These are phyloP conservation scores for Taphrina confusa DNA, from an alignment of 1,139 yeast genomes.

Conservation along the genomic window DNA sequence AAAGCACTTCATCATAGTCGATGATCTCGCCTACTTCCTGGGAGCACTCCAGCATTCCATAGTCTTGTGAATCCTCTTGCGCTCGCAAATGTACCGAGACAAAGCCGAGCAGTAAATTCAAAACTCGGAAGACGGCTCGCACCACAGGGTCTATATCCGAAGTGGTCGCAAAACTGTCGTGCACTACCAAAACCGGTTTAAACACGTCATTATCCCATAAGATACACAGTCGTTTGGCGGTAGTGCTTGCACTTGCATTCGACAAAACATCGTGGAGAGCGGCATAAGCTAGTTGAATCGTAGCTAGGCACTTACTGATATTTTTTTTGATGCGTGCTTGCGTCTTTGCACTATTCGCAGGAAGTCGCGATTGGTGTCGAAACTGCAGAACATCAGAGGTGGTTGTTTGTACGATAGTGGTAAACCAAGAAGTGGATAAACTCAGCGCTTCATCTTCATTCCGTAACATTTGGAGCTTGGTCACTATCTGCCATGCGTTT, in stretches of 20 bases:
- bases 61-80: slow-evolving; percentile 17
- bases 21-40: background rate
- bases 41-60: slow-evolving; percentile 3
- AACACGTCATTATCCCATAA: slow-evolving; percentile 12
- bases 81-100: background rate
- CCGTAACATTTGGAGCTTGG: slow-evolving; percentile 7
- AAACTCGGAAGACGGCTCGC: background rate
- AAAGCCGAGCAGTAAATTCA: background rate
- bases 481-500: slow-evolving; percentile 19
- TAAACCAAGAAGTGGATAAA: slow-evolving; percentile 11
- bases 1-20: slow-evolving; percentile 5
- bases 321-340: slow-evolving; percentile 8
- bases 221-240: slow-evolving; percentile 4
- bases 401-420: slow-evolving; percentile 6
- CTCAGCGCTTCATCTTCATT: slow-evolving; percentile 6
- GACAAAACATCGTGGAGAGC: background rate
- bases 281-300: background rate
- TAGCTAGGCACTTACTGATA: slow-evolving; percentile 3
- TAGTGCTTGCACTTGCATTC: background rate
- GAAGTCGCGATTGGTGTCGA: slow-evolving; percentile 4
- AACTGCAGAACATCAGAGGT: slow-evolving; percentile 27
- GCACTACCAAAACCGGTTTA: slow-evolving; percentile 6
- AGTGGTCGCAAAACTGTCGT: slow-evolving; percentile 5
- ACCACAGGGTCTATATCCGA: background rate
- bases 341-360: background rate